Base-by-base conservation (phyloP, 2,329 filamentous ascomycete species). In the Aspergillus oerlinghausenensis region DNA sequence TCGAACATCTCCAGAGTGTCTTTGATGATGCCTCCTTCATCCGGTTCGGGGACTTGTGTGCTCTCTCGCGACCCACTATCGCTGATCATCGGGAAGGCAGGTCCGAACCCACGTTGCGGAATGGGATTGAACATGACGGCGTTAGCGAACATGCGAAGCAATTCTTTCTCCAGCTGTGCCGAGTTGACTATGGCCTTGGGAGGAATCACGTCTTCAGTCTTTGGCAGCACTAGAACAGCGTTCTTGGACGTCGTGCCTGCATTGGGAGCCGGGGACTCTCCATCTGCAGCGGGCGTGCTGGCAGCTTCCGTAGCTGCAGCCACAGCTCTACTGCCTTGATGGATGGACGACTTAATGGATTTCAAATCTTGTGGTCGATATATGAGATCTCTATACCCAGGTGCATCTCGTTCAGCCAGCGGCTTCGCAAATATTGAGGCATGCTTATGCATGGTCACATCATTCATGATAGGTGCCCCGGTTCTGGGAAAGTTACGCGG, bases 41-140 rank as follows among this genome's bases (percentile, higher is more conserved):
- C 88, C 11, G 87, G 80, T 64, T 87, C 84, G 63, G 88, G 89
- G 8, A 84, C 80, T 40, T 84, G 76, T 1, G 80, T 70, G 55
- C 68, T 70, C 57, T 67, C 69, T 29, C 65, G 64, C 23, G 67
- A 70, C 28, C 65, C 71, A 55, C 63, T 67, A 71, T 63, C 81
- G 69, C 62, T 79, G 71, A 59, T 79, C 79, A 70, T 74, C 51
- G 64, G 73, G 61, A 92, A 89, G 0, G 80, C 77, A 1, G 81
- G 78, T 0, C 88, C 88, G 9, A 88, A 85, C 0, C 88, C 88
- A 26, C 87, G 84, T 63, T 89, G 80, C 0, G 88, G 86, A 60
- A 96, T 90, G 0, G 89, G 87, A 66, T 97, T 97, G 79, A 96
- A 99, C 94, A 99, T 97, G 74, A 97, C 89, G 19, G 94, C 93